Evolutionary conservation across 495 filamentous ascomycete species (phyloP).

Genomic region (Tetracladium setigerum): DNA sequence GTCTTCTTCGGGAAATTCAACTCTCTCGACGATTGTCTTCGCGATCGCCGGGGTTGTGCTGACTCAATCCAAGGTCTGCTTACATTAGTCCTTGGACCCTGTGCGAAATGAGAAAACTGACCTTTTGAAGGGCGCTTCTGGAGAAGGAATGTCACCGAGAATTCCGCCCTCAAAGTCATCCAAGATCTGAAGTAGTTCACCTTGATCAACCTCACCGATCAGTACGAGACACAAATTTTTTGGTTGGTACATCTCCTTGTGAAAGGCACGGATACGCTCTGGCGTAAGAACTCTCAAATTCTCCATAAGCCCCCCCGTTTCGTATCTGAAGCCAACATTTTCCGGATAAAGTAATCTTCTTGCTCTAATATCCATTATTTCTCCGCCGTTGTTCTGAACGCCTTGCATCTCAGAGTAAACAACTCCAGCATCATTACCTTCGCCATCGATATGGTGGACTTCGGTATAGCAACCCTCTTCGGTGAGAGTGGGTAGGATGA

Average conservation of each 20-base stretch:
- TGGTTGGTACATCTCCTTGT: slow-evolving; percentile 96
- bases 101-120: slow-evolving; percentile 15
- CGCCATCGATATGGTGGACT: slow-evolving; percentile 89
- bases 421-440: slow-evolving; percentile 91
- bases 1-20: slow-evolving; percentile 95
- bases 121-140: slow-evolving; percentile 67
- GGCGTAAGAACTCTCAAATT: slow-evolving; percentile 76
- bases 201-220: slow-evolving; percentile 81
- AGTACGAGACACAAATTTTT: slow-evolving; percentile 89
- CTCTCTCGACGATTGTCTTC: slow-evolving; percentile 61
- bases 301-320: slow-evolving; percentile 96
- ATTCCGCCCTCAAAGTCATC: slow-evolving; percentile 87
- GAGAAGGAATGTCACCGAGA: slow-evolving; percentile 66
- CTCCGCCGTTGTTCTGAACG: slow-evolving; percentile 70
- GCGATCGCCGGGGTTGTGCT: slow-evolving; percentile 61
- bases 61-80: slow-evolving; percentile 83
- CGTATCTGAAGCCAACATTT: slow-evolving; percentile 86
- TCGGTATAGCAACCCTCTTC: slow-evolving; percentile 93
- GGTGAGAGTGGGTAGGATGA: slow-evolving; percentile 83
- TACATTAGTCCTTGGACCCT: slow-evolving; percentile 7
- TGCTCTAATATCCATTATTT: slow-evolving; percentile 78
- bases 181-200: slow-evolving; percentile 67
- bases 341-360: slow-evolving; percentile 79
- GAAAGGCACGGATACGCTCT: slow-evolving; percentile 85
- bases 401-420: slow-evolving; percentile 99